These are phyloP conservation scores for Cladophialophora carrionii DNA, from an alignment of 2,329 filamentous ascomycete genomes.

Conservation along the genomic window DNA sequence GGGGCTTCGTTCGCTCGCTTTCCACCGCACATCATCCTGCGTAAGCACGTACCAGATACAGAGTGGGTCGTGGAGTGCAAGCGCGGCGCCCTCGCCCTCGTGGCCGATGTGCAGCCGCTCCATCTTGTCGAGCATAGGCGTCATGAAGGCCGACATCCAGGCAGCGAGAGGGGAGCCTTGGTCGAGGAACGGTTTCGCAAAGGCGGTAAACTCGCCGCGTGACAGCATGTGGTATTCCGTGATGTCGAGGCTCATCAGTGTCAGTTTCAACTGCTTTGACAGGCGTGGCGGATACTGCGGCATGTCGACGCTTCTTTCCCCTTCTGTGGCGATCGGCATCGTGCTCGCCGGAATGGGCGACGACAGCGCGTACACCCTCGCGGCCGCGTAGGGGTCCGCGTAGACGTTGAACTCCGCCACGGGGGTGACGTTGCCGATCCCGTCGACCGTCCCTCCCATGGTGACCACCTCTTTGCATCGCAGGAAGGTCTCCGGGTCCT, in stretches of 20 bases:
- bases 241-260: conserved; percentile 75
- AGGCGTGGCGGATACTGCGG: conserved; percentile 67
- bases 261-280: conserved; percentile 66
- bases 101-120: conserved; percentile 62
- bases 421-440: conserved; percentile 80
- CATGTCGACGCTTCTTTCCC: conserved; percentile 49
- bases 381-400: conserved; percentile 78
- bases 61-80: conserved; percentile 76
- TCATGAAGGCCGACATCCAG: conserved; percentile 74
- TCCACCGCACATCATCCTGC: conserved; percentile 45
- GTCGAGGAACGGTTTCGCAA: conserved; percentile 59
- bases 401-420: conserved; percentile 94
- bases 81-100: conserved; percentile 54
- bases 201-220: conserved; percentile 61
- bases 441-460: conserved; percentile 86
- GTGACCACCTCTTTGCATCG: conserved; percentile 87
- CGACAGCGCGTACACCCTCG: conserved; percentile 75
- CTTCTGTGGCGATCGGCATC: conserved; percentile 67
- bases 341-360: conserved; percentile 74
- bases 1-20: conserved; percentile 55
- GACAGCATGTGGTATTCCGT: conserved; percentile 71
- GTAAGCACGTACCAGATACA: conserved; percentile 78
- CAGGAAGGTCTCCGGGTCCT: conserved; percentile 87
- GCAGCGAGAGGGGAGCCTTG: conserved; percentile 67
- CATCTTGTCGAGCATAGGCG: conserved; percentile 71